phyloP scores from a whole-genome alignment of 768 basidiomycete genomes.

The Rhodotorula paludigena region DNA sequence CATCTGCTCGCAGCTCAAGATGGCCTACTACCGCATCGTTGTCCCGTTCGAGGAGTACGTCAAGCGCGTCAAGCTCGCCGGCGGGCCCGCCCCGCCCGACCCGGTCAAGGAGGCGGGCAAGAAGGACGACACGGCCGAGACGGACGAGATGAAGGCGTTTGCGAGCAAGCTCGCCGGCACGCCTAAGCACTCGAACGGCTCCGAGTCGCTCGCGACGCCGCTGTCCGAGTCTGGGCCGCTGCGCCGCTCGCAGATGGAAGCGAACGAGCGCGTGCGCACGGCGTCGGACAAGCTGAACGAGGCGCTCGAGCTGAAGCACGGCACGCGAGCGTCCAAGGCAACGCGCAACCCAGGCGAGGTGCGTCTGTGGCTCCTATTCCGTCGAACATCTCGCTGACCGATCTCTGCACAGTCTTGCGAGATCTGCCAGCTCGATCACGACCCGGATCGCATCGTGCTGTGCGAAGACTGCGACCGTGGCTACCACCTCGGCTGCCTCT shows the following conservation, averaged over 20 bases:
- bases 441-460: slow-evolving; percentile 80
- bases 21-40: slow-evolving; percentile 82
- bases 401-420: slow-evolving; percentile 61
- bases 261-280: slow-evolving; percentile 34
- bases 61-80: slow-evolving; percentile 34
- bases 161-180: slow-evolving; percentile 14
- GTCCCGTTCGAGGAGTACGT: slow-evolving; percentile 88
- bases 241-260: background rate
- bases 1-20: slow-evolving; percentile 79
- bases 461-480: slow-evolving; percentile 84
- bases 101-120: slow-evolving; percentile 16
- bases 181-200: slow-evolving; percentile 56
- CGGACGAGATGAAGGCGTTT: slow-evolving; percentile 25
- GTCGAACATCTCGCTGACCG: no score
- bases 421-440: slow-evolving; percentile 82
- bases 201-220: slow-evolving; percentile 52
- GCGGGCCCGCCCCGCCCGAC: slow-evolving; percentile 24
- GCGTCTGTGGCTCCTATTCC: background rate
- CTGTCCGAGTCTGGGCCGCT: background rate
- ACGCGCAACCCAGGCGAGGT: slow-evolving; percentile 22
- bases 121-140: background rate
- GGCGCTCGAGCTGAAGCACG: slow-evolving; percentile 27
- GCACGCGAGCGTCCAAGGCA: slow-evolving; percentile 1
- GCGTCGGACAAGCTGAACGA: slow-evolving; percentile 43
- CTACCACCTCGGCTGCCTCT: slow-evolving; percentile 94